Evolutionary conservation across 2,329 filamentous ascomycete species (phyloP), one percentile per base, ranked within the genome.

Genomic region (Penicillium concentricum): DNA sequence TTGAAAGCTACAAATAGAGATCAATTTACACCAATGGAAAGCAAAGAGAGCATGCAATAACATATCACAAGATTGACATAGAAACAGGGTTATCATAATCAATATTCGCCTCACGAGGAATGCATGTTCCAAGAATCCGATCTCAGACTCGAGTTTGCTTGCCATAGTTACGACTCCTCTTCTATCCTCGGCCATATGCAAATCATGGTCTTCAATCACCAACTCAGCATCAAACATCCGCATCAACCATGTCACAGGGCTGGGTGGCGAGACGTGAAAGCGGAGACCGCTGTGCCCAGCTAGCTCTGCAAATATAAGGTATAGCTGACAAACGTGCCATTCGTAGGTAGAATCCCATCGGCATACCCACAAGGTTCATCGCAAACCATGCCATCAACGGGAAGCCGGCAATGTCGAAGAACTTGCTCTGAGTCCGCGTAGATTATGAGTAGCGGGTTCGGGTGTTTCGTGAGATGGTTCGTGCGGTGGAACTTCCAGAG

Each of bases 131-230:
- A 28, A 52, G 45, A 4, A 52, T 5, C 20, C 49, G 49, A 34
- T 52, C 49, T 41, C 49, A 52, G n/a, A 52, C 49, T 13, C 49
- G 39, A 6, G 49, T 52, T n/a, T 52, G 49, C 22, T 52, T 52
- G 4, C 49, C 49, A 44, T 52, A 52, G n/a, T 52, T 52, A 43
- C 45, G 49, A 24, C 49, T 52, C 30, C 45, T 52, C 39, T 52
- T 52, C 49, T 41, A 52, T 8, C 49, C 49, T 12, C 26, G 49
- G 22, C 39, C 41, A 30, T 52, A 52, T 52, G 49, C 22, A 52
- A 37, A 52, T 52, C 49, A 38, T 52, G 39, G 7, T 52, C 41
- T 28, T 52, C 49, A 16, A 52, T 51, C 10, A 51, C 49, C 39
- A 52, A 16, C 13, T 52, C 49, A 10, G 49, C 49, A 44, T 52